Evolutionary conservation across 2,329 filamentous ascomycete genomes (phyloP).

Genomic region (Pezicula radicicola): DNA sequence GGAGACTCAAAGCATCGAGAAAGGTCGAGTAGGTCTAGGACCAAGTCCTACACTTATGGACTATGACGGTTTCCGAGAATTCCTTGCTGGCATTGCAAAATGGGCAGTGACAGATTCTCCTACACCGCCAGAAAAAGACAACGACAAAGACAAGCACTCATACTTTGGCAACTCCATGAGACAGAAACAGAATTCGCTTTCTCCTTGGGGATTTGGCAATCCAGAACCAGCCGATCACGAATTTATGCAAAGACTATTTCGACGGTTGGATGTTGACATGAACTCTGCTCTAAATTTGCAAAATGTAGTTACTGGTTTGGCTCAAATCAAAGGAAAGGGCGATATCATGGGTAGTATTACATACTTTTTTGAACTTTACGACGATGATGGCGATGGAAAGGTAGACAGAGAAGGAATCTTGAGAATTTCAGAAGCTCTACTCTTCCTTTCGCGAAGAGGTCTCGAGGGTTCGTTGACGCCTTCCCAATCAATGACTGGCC

Average conservation of each 20-base stretch:
- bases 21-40: slow-evolving; percentile 82
- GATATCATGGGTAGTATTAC: slow-evolving; percentile 98
- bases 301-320: slow-evolving; percentile 87
- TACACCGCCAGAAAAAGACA: slow-evolving; percentile 47
- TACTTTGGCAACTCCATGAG: slow-evolving; percentile 58
- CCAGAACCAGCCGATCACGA: slow-evolving; percentile 87
- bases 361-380: slow-evolving; percentile 97
- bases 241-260: slow-evolving; percentile 85
- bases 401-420: slow-evolving; percentile 95
- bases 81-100: slow-evolving; percentile 82
- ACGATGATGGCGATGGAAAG: slow-evolving; percentile 85
- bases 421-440: slow-evolving; percentile 86
- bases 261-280: slow-evolving; percentile 80
- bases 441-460: slow-evolving; percentile 88
- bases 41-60: slow-evolving; percentile 94
- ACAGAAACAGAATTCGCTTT: slow-evolving; percentile 24
- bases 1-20: slow-evolving; percentile 61
- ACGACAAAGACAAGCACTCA: slow-evolving; percentile 53
- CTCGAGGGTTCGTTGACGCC: slow-evolving; percentile 72
- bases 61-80: slow-evolving; percentile 93
- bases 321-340: slow-evolving; percentile 84
- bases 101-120: slow-evolving; percentile 93
- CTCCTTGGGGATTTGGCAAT: slow-evolving; percentile 53
- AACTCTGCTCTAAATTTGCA: slow-evolving; percentile 79
- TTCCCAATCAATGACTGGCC: slow-evolving; percentile 54